Percentiles rank a stretch among this genome's conserved stretches.
phyloP scores from a whole-genome alignment of 83 land plant species.

The Picea abies region DNA sequence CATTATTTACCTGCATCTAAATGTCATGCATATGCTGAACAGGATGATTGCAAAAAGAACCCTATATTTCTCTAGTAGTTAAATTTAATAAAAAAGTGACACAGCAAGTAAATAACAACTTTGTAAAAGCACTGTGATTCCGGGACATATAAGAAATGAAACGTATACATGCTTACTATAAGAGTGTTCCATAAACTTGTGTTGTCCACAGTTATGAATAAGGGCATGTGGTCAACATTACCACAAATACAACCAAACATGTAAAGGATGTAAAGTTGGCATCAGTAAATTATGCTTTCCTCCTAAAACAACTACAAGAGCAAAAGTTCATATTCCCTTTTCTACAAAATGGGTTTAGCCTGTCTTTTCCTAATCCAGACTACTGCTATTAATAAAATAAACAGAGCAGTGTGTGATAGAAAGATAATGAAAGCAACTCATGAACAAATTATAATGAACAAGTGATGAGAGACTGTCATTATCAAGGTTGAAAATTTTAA shows the following conservation, averaged over 20 bases:
- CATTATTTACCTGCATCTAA: conserved; percentile 74
- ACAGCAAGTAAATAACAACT: neutral
- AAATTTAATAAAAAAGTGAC: neutral
- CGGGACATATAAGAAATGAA: neutral
- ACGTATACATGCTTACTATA: neutral
- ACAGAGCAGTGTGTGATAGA: neutral
- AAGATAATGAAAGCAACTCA: neutral
- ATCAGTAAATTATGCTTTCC: too few species aligned
- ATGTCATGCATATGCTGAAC: neutral
- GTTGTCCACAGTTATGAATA: neutral
- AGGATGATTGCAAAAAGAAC: neutral
- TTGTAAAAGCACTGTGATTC: neutral
- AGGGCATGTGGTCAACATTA: neutral
- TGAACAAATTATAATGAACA: neutral
- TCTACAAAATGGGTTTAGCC: neutral
- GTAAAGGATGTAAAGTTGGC: neutral
- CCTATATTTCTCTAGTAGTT: neutral
- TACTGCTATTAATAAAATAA: neutral
- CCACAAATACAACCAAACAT: neutral
- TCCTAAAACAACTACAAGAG: too few species aligned
- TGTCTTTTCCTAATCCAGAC: neutral
- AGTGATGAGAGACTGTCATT: neutral
- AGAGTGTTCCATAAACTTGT: neutral
- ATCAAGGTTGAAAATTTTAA: conserved; percentile 9
- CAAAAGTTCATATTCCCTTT: neutral